Percentiles rank a stretch among this genome's conserved stretches.
These are phyloP conservation scores for Inga oerstediana DNA, from an alignment of 306 rosid genomes.

Conservation along the genomic window DNA sequence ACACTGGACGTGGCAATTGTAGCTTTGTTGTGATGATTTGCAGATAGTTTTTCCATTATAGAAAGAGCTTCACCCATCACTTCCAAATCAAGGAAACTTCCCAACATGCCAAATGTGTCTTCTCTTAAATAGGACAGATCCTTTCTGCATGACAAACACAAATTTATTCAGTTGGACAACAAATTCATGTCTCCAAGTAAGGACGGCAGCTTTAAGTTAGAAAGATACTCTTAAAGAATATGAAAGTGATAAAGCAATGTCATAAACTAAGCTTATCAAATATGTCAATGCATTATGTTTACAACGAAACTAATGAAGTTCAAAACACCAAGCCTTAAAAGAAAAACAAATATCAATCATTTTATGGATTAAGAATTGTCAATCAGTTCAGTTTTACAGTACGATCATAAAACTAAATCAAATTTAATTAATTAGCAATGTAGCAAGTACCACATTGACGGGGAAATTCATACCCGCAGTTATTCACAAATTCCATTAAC, in stretches of 20 bases:
- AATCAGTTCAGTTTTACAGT: background rate
- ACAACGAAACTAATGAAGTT: background rate
- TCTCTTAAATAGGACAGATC: slow-evolving; percentile 46
- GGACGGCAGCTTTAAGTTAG: slow-evolving; percentile 6
- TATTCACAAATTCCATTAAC: slow-evolving; percentile 55
- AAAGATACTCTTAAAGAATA: background rate
- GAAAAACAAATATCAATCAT: background rate
- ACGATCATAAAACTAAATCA: slow-evolving; percentile 1
- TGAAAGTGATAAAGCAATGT: background rate
- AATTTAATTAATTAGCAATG: background rate
- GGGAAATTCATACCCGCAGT: slow-evolving; percentile 58
- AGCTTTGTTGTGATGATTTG: slow-evolving; percentile 36
- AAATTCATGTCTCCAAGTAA: slow-evolving; percentile 5
- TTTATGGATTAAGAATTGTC: slow-evolving; percentile 1
- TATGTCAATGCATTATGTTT: background rate
- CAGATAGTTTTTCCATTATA: slow-evolving; percentile 61
- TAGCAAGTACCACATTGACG: background rate
- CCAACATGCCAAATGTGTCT: slow-evolving; percentile 54
- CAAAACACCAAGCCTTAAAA: background rate
- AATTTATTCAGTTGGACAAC: slow-evolving; percentile 24
- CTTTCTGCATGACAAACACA: slow-evolving; percentile 52
- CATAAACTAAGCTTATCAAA: slow-evolving; percentile 15
- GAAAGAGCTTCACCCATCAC: slow-evolving; percentile 68
- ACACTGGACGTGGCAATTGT: slow-evolving; percentile 50
- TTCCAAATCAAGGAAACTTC: slow-evolving; percentile 60